phyloP scores from a whole-genome alignment of 2,329 filamentous ascomycete species.

The Xylariaceae sp. region DNA sequence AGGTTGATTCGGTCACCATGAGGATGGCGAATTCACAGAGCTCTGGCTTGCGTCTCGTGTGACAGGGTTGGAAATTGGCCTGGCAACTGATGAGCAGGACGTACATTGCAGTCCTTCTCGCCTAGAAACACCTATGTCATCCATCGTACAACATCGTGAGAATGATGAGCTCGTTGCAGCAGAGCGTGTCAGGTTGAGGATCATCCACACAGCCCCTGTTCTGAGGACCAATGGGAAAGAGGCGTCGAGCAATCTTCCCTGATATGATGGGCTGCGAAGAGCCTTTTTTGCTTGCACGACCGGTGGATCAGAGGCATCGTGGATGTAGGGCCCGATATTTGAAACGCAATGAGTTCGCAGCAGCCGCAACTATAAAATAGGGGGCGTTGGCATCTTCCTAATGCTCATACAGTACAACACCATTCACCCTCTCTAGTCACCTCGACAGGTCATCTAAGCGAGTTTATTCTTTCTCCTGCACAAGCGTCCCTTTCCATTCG shows the following conservation, averaged over 20 bases:
- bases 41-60: conserved; percentile 17
- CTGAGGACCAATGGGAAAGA: conserved; percentile 24
- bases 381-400: conserved; percentile 3
- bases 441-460: conserved; percentile 19
- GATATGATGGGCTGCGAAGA: conserved; percentile 20
- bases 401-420: conserved; percentile 10
- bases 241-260: conserved; percentile 14
- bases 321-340: conserved; percentile 1
- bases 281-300: conserved; percentile 19
- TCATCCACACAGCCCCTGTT: conserved; percentile 16
- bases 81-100: conserved; percentile 13
- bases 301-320: conserved; percentile 5
- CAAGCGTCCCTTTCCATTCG: conserved; percentile 4
- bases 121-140: conserved; percentile 18
- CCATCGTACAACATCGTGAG: conserved; percentile 24
- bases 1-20: conserved; percentile 1
- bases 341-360: conserved; percentile 1
- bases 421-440: conserved; percentile 14
- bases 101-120: conserved; percentile 16
- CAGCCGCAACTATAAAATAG: conserved; percentile 17
- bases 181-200: conserved; percentile 18
- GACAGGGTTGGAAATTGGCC: conserved; percentile 15
- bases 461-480: conserved; percentile 18
- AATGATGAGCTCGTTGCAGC: conserved; percentile 20
- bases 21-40: conserved; percentile 1